Conservation (phyloP, 805 yeast genomes). For the Scheffersomyces coipomensis region DNA sequence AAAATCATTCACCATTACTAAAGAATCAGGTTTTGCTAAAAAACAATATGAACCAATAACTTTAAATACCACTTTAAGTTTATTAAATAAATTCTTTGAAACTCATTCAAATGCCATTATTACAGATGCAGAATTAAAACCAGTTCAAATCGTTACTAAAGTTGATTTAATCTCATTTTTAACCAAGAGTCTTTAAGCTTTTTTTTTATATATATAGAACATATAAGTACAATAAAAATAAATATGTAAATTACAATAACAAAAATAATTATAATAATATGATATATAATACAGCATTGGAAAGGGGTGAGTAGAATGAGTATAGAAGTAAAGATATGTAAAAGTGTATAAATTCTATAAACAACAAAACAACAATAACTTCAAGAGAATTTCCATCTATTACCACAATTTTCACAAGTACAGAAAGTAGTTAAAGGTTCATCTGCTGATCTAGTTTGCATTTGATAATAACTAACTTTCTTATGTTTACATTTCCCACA, state of each 20-base stretch:
- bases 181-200: constrained; percentile 29
- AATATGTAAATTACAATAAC: neutral
- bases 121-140: constrained; percentile 67
- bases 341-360: no score
- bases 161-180: constrained; percentile 70
- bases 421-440: constrained; percentile 98
- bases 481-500: constrained; percentile 98
- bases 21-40: constrained; percentile 54
- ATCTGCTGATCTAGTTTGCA: constrained; percentile 98
- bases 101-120: constrained; percentile 82
- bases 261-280: neutral
- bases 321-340: no score
- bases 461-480: constrained; percentile 93
- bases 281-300: neutral
- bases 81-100: constrained; percentile 77
- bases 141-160: constrained; percentile 83
- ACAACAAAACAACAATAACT: neutral
- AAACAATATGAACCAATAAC: constrained; percentile 68
- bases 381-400: constrained; percentile 94
- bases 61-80: constrained; percentile 60
- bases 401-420: constrained; percentile 96
- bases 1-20: constrained; percentile 60
- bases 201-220: constrained; percentile 6
- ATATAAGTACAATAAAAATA: neutral
- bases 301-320: no score